Evolutionary conservation across 805 yeast species (phyloP).

Genomic region (Metschnikowia lunata): DNA sequence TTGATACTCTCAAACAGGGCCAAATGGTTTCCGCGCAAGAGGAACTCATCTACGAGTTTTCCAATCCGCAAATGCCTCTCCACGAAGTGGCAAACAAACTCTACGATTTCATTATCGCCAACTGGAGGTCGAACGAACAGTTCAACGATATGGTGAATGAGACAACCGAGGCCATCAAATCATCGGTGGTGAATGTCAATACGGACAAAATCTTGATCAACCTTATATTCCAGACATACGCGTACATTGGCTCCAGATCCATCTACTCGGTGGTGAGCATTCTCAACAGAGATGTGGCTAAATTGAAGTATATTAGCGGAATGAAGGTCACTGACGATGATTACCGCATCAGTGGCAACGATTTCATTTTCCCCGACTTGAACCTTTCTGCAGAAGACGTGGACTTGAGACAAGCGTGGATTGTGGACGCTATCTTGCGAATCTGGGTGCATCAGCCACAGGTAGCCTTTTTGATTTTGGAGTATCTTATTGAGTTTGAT

Average conservation of each 20-base stretch:
- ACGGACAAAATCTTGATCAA: slow-evolving; percentile 45
- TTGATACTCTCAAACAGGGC: slow-evolving; percentile 18
- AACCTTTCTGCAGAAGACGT: slow-evolving; percentile 23
- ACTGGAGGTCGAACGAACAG: slow-evolving; percentile 37
- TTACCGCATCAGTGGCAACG: slow-evolving; percentile 26
- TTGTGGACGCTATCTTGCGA: slow-evolving; percentile 37
- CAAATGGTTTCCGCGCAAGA: slow-evolving; percentile 32
- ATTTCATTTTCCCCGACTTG: slow-evolving; percentile 28
- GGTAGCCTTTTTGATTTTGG: slow-evolving; percentile 39
- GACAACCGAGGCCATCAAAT: slow-evolving; percentile 22
- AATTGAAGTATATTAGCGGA: slow-evolving; percentile 37
- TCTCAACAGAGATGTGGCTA: slow-evolving; percentile 36
- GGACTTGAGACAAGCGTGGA: slow-evolving; percentile 30
- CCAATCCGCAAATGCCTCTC: slow-evolving; percentile 35
- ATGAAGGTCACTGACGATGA: slow-evolving; percentile 25
- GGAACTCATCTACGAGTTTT: slow-evolving; percentile 34
- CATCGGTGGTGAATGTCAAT: slow-evolving; percentile 17
- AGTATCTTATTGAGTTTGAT: slow-evolving; percentile 37
- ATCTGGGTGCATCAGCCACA: slow-evolving; percentile 45
- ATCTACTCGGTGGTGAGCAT: slow-evolving; percentile 49
- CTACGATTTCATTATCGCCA: slow-evolving; percentile 38
- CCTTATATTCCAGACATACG: slow-evolving; percentile 63
- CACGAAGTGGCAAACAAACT: slow-evolving; percentile 34
- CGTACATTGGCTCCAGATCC: slow-evolving; percentile 84
- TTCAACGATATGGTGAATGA: slow-evolving; percentile 32